phyloP scores from a whole-genome alignment of 2,329 filamentous ascomycete genomes.

The Hymenoscyphus infarciens region DNA sequence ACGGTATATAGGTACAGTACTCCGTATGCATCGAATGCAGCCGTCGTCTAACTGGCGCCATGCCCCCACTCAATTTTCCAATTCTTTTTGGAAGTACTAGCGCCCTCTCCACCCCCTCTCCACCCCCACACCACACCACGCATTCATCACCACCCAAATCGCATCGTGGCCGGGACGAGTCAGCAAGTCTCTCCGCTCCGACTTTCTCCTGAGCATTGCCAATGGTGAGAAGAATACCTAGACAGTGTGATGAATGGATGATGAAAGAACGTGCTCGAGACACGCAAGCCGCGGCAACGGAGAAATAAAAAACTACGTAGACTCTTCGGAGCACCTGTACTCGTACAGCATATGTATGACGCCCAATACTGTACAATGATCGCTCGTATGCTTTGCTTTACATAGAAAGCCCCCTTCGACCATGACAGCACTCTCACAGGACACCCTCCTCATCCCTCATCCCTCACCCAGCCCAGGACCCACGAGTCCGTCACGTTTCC shows the following conservation, averaged over 20 bases:
- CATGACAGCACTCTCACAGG: no score
- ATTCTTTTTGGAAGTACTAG: no score
- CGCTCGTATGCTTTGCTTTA: not conserved
- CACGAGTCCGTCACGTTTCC: no score
- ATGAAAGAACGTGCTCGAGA: not conserved
- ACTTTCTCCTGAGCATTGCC: not conserved
- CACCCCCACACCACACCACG: not conserved
- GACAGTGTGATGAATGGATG: not conserved
- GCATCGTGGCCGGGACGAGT: not conserved
- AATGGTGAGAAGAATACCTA: no score
- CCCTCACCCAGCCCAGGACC: no score
- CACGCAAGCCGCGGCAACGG: no score
- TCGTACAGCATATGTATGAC: no score
- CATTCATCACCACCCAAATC: not conserved
- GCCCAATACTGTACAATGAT: not conserved
- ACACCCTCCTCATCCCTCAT: no score
- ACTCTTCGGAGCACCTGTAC: no score
- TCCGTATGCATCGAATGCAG: not conserved
- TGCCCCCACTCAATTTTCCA: not conserved
- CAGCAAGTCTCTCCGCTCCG: not conserved
- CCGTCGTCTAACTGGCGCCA: not conserved
- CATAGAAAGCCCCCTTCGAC: no score
- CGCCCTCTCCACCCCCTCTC: not conserved
- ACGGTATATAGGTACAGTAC: no score
- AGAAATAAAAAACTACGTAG: no score